Conservation (phyloP, 129 eudicot species). For the Glebionis coronaria region DNA sequence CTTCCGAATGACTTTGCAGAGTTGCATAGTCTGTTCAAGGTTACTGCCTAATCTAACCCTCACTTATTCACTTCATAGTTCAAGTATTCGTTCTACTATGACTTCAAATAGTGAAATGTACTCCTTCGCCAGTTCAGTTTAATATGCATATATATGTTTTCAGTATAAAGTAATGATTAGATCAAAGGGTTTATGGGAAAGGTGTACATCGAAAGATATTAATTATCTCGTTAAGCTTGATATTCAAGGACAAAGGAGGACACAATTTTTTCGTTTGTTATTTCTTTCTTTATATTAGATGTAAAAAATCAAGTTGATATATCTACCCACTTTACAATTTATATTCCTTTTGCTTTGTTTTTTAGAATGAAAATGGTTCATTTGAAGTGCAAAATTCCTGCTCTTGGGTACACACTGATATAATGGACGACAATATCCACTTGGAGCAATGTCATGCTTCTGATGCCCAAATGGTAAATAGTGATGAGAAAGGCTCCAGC, state of each 20-base stretch:
- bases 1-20: conserved; percentile 63
- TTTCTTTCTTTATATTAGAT: background rate
- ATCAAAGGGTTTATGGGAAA: background rate
- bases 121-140: background rate
- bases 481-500: conserved; percentile 14
- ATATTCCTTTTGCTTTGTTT: conserved; percentile 3
- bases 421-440: conserved; percentile 93
- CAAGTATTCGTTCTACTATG: background rate
- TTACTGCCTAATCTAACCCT: conserved; percentile 10
- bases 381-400: conserved; percentile 38
- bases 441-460: conserved; percentile 44
- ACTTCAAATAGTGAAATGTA: background rate
- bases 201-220: background rate
- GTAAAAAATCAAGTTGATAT: background rate
- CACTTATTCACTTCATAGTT: background rate
- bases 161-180: background rate
- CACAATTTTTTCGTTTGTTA: background rate
- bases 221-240: background rate
- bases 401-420: conserved; percentile 90
- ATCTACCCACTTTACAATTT: background rate
- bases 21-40: conserved; percentile 52
- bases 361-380: conserved; percentile 41
- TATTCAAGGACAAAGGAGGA: background rate
- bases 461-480: conserved; percentile 14
- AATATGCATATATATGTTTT: background rate